Percentiles rank a stretch among this genome's conserved stretches.
phyloP scores from a whole-genome alignment of 495 filamentous ascomycete species.

The Aspergillus campestris region DNA sequence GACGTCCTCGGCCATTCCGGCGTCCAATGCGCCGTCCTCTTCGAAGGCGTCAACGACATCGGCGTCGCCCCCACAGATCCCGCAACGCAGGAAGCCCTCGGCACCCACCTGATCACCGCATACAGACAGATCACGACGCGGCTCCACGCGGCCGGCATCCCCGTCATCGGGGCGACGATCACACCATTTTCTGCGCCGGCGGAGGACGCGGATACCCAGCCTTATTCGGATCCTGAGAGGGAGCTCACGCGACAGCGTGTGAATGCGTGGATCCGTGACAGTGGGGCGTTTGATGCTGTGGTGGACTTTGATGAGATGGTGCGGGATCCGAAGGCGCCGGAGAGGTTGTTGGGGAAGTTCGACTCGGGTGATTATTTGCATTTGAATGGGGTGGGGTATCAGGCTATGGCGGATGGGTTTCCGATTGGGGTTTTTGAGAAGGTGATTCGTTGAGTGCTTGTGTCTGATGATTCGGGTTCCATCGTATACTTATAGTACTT shows the following conservation, averaged over 20 bases:
- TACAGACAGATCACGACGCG: slow-evolving; percentile 51
- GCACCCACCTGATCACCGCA: slow-evolving; percentile 42
- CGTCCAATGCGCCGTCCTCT: slow-evolving; percentile 56
- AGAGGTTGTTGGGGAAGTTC: slow-evolving; percentile 39
- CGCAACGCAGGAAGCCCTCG: slow-evolving; percentile 41
- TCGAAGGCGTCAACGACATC: slow-evolving; percentile 71
- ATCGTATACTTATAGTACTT: neutral
- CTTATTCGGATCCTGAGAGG: slow-evolving; percentile 47
- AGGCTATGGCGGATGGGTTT: slow-evolving; percentile 53
- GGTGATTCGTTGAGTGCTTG: neutral
- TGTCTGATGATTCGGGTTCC: no score
- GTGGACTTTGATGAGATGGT: slow-evolving; percentile 57
- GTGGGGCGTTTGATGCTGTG: slow-evolving; percentile 50
- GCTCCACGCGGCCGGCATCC: slow-evolving; percentile 47
- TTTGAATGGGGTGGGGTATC: slow-evolving; percentile 57
- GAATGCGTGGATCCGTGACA: slow-evolving; percentile 54
- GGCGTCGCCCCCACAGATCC: slow-evolving; percentile 41
- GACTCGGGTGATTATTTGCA: slow-evolving; percentile 66
- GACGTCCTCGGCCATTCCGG: slow-evolving; percentile 51
- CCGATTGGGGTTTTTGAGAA: slow-evolving; percentile 45
- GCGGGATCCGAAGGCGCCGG: slow-evolving; percentile 38
- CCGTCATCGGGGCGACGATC: slow-evolving; percentile 57
- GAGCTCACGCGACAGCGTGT: slow-evolving; percentile 50
- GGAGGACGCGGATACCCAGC: slow-evolving; percentile 19
- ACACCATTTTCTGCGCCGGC: slow-evolving; percentile 51